Percentiles rank a stretch among this genome's conserved stretches.
Evolutionary conservation across 225 moss, liverwort and hornwort genomes (phyloP).

Genomic region (Bryoerythrophyllum caledonicum): DNA sequence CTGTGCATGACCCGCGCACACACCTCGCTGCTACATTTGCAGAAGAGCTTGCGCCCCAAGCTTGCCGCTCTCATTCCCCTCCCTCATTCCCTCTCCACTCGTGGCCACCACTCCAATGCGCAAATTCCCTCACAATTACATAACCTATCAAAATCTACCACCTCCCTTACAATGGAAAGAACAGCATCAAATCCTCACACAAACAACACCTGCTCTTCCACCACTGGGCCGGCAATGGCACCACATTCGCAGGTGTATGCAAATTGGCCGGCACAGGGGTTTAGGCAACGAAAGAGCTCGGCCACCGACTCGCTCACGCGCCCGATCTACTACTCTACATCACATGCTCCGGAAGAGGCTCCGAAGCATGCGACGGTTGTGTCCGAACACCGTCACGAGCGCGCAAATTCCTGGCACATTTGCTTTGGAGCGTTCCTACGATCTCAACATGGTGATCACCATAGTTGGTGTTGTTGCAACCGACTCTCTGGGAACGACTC

Average conservation of each 20-base stretch:
- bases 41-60: constrained; percentile 44
- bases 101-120: constrained; percentile 41
- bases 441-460: not conserved
- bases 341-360: not conserved
- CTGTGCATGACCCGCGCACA: constrained; percentile 37
- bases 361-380: not conserved
- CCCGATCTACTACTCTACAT: constrained; percentile 38
- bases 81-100: constrained; percentile 17
- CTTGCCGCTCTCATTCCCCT: constrained; percentile 20
- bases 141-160: constrained; percentile 16
- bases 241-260: not conserved
- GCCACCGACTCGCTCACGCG: not conserved
- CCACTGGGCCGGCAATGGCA: not conserved
- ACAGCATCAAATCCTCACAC: not conserved
- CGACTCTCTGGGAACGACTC: not conserved
- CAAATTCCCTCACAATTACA: constrained; percentile 12
- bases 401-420: constrained; percentile 14
- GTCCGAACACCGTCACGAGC: not conserved
- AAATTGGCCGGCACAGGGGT: constrained; percentile 44
- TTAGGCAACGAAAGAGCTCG: constrained; percentile 34
- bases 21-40: constrained; percentile 42
- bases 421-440: not conserved
- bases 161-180: not conserved
- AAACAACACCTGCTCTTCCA: not conserved
- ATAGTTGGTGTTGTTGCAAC: not conserved